Base-by-base conservation (phyloP, 345 rosid species). In the Acer negundo region DNA sequence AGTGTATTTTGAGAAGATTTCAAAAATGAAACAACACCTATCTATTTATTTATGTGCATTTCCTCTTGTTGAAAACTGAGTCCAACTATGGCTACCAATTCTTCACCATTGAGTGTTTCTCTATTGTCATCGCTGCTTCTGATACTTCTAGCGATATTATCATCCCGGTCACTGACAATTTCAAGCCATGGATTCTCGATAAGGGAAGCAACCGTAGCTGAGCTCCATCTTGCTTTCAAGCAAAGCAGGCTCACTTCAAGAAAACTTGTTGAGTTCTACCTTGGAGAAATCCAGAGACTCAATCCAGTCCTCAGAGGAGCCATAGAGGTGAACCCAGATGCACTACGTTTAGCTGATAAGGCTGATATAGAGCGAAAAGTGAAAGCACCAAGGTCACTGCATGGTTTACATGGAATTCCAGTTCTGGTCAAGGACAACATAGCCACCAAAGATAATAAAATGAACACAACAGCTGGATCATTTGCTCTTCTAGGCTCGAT, bases 381-480 rank as follows among this genome's bases (percentile, higher is more conserved):
- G 15, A 81, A 79, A 67, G 72, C 72, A 0, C 19, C 77, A 1
- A 70, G 82, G 12, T 75, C 82, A 6, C 46, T 68, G 51, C 51
- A 73, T 69, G 64, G 72, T 65, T 77, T 94, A 80, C 95, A 88
- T 38, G 95, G 95, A 23, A 86, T 92, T 79, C 97, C 94, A 0
- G 12, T 94, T 44, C 78, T 91, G 49, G 87, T 92, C 73, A 92
- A 94, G 82, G 95, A 94, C 40, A 86, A 75, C 46, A 88, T 90
- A 22, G 93, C 82, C 19, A 86, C 95, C 20, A 87, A 87, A 69
- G 95, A 35, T 35, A 31, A 89, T 58, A 84, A 79, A 86, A 81
- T 92, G 81, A 91, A 86, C 82, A 92, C 94, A 3, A 88, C 97
- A 0, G 90, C 91, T 16, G 95, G 95, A 16, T 94, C 93, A 2